phyloP scores from a whole-genome alignment of 2,329 filamentous ascomycete species.

The Colletotrichum incanum region DNA sequence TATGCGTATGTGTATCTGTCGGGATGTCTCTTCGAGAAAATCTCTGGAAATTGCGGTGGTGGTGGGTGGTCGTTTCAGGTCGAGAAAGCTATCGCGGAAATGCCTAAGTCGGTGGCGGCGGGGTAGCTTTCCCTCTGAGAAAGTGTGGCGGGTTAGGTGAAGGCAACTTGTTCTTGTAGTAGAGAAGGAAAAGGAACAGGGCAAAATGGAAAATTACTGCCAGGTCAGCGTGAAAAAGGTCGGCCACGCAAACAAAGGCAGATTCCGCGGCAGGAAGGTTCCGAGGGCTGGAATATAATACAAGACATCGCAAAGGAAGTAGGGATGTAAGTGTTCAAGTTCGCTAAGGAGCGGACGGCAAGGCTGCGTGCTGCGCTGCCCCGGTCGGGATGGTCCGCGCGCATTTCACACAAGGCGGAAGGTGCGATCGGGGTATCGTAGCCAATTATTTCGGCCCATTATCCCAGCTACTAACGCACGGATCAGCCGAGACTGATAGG shows the following conservation, averaged over 20 bases:
- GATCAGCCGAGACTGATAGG: not conserved
- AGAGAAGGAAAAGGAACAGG: not conserved
- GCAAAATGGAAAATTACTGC: no score
- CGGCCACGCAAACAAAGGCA: not conserved
- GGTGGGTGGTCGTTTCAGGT: conserved; percentile 28
- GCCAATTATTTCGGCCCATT: conserved; percentile 17
- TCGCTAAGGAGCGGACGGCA: conserved; percentile 13
- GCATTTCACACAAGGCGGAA: conserved; percentile 24
- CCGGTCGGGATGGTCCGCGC: conserved; percentile 30
- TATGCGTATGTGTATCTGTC: conserved; percentile 1
- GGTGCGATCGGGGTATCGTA: conserved; percentile 20
- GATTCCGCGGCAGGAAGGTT: conserved; percentile 8
- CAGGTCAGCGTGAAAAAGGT: conserved; percentile 11
- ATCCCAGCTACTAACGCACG: not conserved
- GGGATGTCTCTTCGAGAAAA: not conserved
- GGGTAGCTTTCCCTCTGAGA: conserved; percentile 35
- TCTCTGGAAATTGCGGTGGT: not conserved
- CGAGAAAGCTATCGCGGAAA: conserved; percentile 35
- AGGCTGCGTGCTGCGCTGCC: conserved; percentile 30
- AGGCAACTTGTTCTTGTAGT: not conserved
- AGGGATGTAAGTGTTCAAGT: conserved; percentile 31
- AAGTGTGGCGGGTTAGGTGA: conserved; percentile 16
- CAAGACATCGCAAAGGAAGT: conserved; percentile 30
- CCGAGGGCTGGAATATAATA: conserved; percentile 3
- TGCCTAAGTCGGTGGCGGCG: conserved; percentile 38